Evolutionary conservation across 2,329 filamentous ascomycete genomes (phyloP), one percentile per base, ranked within the genome.

Genomic region (Aspergillus neotritici): DNA sequence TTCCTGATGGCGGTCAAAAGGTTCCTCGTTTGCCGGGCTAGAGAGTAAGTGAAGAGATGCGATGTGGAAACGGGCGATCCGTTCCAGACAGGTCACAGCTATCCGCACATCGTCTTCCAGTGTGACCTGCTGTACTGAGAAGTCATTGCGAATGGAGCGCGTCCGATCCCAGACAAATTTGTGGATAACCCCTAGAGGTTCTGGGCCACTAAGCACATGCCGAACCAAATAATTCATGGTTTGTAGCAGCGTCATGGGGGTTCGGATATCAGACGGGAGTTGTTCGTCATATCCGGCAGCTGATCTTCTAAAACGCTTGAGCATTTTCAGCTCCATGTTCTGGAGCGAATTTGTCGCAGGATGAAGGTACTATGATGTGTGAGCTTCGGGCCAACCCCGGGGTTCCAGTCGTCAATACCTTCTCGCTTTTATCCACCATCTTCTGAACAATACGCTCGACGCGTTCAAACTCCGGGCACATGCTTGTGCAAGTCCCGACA

Each of bases 91-190:
- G 15, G 76, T 75, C 5, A 83, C 75, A 4, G 78, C 76, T 14
- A 76, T 71, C 36, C 67, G 63, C 30, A 83, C 70, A 55, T 82
- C 75, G n/a, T 70, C 66, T n/a, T 67, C 60, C 48, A 74, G 76
- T 6, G 73, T 75, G 44, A 82, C 64, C 54, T 79, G 75, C 58
- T 82, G 79, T 14, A 82, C 80, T 2, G 78, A 78, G 39, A 83
- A 78, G 57, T 84, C 80, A 54, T 83, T 83, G 32, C 80, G 74
- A 45, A 84, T 76, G 4, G 78, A 79, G 36, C 80, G 72, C 29
- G 79, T 82, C 13, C 80, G 73, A 56, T 83, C 80, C 80, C 80
- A 84, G 17, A 83, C 72, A 58, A 82, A 84, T 47, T 76, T 74
- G 54, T 83, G 77, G 10, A 81, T 72, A n/a, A 70, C 59, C 1